Evolutionary conservation across 2,329 filamentous ascomycete species (phyloP).

Genomic region (Neofusicoccum parvum): DNA sequence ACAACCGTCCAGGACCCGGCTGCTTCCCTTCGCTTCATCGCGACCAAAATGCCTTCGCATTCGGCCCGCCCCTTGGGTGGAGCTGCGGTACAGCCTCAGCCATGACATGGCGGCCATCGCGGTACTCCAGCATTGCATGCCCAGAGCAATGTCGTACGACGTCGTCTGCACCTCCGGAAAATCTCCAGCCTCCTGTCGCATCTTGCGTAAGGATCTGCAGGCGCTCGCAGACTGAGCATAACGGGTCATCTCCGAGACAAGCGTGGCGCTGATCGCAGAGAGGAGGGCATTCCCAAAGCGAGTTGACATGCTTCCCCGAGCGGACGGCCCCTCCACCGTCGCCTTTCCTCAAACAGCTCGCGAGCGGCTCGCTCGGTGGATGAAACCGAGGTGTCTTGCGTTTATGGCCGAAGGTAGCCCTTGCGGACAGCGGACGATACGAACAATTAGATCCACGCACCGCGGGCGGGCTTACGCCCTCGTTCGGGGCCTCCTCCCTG

Average conservation of each 20-base stretch:
- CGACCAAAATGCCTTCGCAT: not conserved
- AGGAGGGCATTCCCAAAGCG: slow-evolving; percentile 9
- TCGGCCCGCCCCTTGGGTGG: slow-evolving; percentile 19
- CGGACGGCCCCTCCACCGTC: not conserved
- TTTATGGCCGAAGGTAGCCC: slow-evolving; percentile 15
- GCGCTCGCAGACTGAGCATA: slow-evolving; percentile 2
- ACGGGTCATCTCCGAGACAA: slow-evolving; percentile 21
- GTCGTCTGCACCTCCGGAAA: slow-evolving; percentile 22
- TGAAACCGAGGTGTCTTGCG: slow-evolving; percentile 18
- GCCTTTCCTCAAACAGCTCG: slow-evolving; percentile 7
- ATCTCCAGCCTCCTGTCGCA: slow-evolving; percentile 22
- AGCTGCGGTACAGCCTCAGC: slow-evolving; percentile 15
- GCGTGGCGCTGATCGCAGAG: slow-evolving; percentile 18
- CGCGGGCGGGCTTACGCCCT: slow-evolving; percentile 9
- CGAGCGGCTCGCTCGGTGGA: slow-evolving; percentile 19
- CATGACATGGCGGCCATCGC: slow-evolving; percentile 17
- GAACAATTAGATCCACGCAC: slow-evolving; percentile 16
- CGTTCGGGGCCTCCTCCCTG: slow-evolving; percentile 9
- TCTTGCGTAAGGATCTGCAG: slow-evolving; percentile 23
- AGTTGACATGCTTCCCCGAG: slow-evolving; percentile 13
- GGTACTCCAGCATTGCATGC: slow-evolving; percentile 20
- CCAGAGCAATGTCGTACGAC: slow-evolving; percentile 19
- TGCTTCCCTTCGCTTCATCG: slow-evolving; percentile 2
- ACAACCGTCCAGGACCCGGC: slow-evolving; percentile 2
- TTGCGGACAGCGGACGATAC: slow-evolving; percentile 16